Conservation (phyloP, 495 filamentous ascomycete genomes). For the Neurospora discreta region DNA sequence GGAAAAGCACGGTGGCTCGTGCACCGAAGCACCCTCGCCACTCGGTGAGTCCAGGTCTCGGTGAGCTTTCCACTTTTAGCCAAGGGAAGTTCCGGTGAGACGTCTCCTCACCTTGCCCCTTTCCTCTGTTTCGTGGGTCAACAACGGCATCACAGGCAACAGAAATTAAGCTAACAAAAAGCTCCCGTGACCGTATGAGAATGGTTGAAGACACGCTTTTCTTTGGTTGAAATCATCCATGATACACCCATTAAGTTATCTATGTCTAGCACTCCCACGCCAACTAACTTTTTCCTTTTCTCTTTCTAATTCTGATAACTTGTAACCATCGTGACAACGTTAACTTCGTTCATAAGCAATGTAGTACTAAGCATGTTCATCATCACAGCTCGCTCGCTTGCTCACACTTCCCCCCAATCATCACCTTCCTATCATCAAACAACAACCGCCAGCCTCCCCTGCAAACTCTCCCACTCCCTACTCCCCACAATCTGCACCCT, state of each 20-base stretch:
- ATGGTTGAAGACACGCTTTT: neutral
- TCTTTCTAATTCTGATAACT: neutral
- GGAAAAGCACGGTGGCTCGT: neutral
- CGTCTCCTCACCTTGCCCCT: neutral
- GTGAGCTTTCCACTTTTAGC: neutral
- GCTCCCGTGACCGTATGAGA: neutral
- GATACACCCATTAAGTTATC: neutral
- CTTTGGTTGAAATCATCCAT: neutral
- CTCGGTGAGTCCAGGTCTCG: neutral
- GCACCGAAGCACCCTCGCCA: neutral
- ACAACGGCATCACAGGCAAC: neutral
- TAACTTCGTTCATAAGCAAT: neutral
- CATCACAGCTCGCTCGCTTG: neutral
- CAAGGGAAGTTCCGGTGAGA: neutral
- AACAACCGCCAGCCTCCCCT: slow-evolving; percentile 17
- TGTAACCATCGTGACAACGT: neutral
- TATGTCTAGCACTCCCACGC: neutral
- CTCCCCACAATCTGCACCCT: slow-evolving; percentile 32
- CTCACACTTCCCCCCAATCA: neutral
- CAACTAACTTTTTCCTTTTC: neutral
- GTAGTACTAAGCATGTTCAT: neutral
- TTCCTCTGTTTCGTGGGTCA: neutral
- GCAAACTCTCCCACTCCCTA: slow-evolving; percentile 32
- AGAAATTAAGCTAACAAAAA: neutral
- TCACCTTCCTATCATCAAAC: neutral